Percentiles rank a stretch among this genome's conserved stretches.
Conservation (phyloP, 768 basidiomycete species). For the Xerocomellus chrysenteron region DNA sequence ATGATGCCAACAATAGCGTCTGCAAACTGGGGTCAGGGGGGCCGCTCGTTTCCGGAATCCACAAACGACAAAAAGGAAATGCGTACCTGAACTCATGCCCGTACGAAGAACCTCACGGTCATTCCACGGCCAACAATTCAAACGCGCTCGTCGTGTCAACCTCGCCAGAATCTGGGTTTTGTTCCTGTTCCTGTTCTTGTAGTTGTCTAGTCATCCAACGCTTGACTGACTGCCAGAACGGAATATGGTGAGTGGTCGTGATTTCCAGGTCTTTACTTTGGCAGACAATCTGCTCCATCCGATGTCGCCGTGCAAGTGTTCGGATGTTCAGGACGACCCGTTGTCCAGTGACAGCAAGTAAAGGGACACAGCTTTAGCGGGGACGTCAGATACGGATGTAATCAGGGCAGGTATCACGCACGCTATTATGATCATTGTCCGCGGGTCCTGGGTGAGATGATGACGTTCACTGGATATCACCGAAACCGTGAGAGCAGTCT, state of each 20-base stretch:
- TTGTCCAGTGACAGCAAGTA: conserved; percentile 12
- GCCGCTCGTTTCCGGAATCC: no score
- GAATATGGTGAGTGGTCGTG: background rate
- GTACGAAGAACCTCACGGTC: no score
- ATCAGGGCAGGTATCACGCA: background rate
- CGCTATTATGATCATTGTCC: background rate
- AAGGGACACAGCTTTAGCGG: background rate
- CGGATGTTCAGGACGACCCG: conserved; percentile 18
- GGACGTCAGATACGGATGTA: background rate
- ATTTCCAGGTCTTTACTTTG: background rate
- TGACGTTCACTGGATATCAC: background rate
- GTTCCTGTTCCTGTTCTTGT: background rate
- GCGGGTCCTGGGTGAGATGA: conserved; percentile 1
- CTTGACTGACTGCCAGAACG: background rate
- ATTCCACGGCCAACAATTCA: background rate
- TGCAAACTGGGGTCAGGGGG: no score
- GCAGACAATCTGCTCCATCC: no score
- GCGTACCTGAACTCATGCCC: no score
- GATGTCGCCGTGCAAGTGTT: background rate
- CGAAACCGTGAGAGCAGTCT: background rate
- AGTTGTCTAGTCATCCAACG: background rate
- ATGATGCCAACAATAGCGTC: no score
- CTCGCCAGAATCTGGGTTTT: background rate
- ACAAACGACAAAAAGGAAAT: no score
- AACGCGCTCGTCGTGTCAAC: background rate